phyloP scores from a whole-genome alignment of 2,329 filamentous ascomycete genomes.

The Colletotrichum tropicale region DNA sequence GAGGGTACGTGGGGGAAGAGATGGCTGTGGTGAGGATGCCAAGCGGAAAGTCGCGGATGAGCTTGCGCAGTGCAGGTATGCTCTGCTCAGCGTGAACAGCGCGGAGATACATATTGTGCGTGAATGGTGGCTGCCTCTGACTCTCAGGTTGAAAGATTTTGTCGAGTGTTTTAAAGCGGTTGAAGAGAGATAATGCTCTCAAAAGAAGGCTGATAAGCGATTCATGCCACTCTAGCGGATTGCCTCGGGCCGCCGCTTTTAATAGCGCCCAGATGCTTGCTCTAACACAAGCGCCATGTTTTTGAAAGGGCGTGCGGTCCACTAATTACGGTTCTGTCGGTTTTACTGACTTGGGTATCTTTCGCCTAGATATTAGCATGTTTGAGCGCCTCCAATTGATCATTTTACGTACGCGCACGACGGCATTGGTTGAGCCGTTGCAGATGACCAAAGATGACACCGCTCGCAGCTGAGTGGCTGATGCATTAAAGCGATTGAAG shows the following conservation, averaged over 20 bases:
- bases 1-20: slow-evolving; percentile 47
- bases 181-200: neutral
- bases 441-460: neutral
- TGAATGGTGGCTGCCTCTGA: neutral
- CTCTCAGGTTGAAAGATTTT: neutral
- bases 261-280: neutral
- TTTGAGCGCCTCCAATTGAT: neutral
- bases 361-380: neutral
- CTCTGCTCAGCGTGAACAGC: slow-evolving; percentile 55
- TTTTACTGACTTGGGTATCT: neutral
- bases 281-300: neutral
- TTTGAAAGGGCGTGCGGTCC: slow-evolving; percentile 1
- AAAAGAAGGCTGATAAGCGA: neutral
- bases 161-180: neutral
- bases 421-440: neutral
- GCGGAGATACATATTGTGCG: slow-evolving; percentile 60
- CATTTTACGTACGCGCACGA: neutral
- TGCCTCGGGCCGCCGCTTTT: neutral
- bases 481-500: neutral
- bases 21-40: slow-evolving; percentile 69
- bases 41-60: slow-evolving; percentile 65
- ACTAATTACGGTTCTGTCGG: neutral
- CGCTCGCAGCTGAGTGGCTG: neutral
- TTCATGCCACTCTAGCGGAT: neutral
- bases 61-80: slow-evolving; percentile 52